Evolutionary conservation across 441 rosid genomes (phyloP).

Genomic region (Corymbia calophylla): DNA sequence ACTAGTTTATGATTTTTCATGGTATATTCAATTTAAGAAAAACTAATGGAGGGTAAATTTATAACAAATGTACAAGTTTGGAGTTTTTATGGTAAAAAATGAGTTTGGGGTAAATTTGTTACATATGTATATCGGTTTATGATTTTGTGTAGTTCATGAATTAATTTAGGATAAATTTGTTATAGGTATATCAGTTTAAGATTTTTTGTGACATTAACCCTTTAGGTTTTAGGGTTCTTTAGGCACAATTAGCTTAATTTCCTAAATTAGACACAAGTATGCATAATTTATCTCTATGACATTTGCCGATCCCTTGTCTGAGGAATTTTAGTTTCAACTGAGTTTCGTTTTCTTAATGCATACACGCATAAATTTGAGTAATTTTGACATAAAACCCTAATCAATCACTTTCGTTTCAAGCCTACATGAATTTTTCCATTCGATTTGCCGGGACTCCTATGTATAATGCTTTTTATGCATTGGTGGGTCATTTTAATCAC

Average conservation of each 20-base stretch:
- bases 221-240: background rate
- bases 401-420: background rate
- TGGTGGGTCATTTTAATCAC: background rate
- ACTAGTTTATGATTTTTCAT: no score
- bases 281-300: background rate
- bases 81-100: background rate
- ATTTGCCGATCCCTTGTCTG: background rate
- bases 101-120: background rate
- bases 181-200: rapidly evolving
- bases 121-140: no score
- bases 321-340: background rate
- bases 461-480: background rate
- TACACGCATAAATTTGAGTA: background rate
- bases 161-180: no score
- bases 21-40: no score
- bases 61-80: no score
- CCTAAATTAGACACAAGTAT: background rate
- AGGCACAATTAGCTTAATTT: background rate
- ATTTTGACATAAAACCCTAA: background rate
- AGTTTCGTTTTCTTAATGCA: background rate
- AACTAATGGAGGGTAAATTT: no score
- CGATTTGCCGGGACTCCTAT: background rate
- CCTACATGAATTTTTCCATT: background rate
- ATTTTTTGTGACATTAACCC: no score
- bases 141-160: background rate